Conservation (phyloP, 108 stramenopile species). For the Mediolabrus comicus region DNA sequence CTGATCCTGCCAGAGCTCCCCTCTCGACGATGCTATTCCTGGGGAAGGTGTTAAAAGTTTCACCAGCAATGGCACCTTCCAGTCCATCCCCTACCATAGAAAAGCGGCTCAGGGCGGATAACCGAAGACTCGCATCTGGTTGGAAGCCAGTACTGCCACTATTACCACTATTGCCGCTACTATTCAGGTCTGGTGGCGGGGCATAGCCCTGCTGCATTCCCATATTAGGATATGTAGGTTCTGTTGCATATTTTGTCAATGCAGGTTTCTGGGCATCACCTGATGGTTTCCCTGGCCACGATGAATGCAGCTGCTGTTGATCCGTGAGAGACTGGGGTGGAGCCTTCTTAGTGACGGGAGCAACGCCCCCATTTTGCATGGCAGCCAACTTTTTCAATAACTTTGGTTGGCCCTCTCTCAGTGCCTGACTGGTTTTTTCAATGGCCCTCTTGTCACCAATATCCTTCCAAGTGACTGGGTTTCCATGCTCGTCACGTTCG, state of each 20-base stretch:
- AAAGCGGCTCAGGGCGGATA: not conserved
- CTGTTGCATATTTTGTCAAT: not conserved
- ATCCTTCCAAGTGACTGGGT: conserved; percentile 44
- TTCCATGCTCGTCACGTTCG: conserved; percentile 27
- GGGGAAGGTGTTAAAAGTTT: conserved; percentile 2
- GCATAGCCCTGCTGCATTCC: not conserved
- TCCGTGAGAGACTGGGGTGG: not conserved
- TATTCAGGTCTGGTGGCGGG: not conserved
- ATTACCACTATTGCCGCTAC: not conserved
- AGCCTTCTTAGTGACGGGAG: not conserved
- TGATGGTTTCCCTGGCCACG: not conserved
- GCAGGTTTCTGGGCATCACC: not conserved
- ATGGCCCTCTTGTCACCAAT: conserved; percentile 53
- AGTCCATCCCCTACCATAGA: not conserved
- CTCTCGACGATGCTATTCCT: not conserved
- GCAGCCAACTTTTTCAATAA: conserved; percentile 28
- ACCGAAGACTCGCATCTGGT: not conserved
- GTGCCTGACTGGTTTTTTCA: conserved; percentile 53
- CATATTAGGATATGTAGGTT: not conserved
- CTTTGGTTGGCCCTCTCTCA: conserved; percentile 53
- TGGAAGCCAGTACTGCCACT: not conserved
- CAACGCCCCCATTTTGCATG: too few relatives aligned
- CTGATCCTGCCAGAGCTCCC: not conserved
- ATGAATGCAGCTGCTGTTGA: not conserved
- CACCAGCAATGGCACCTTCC: not conserved